Evolutionary conservation across 1,284 basidiomycete genomes (phyloP), one percentile per base, ranked within the genome.

Genomic region (Pholiota adiposa): DNA sequence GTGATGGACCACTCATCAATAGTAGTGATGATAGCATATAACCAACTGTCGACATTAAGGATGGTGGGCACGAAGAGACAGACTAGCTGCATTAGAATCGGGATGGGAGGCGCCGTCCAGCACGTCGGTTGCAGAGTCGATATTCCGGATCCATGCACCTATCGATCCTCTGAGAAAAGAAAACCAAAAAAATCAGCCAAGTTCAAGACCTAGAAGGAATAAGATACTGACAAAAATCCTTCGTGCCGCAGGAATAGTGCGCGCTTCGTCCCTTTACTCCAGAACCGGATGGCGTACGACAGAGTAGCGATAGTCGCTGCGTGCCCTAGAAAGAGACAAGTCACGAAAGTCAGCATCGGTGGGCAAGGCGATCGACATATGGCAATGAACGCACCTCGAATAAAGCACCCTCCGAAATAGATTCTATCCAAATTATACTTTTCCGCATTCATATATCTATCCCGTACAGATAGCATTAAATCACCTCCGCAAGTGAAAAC

Each of bases 401-500:
- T 99, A 77, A 99, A 99, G 77, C 94, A 98, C 2, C 97, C 97
- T 14, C 97, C 96, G 82, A 99, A 99, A 80, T 98, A 99, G 67
- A 99, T 98, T 69, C 94, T 88, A 70, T 98, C 94, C 59, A 99
- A 77, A 63, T 94, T 92, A 75, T 98, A 98, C 82, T 99, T 98
- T 75, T 99, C 97, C 51, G 97, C 97, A 72, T 99, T 99, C 97
- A 99, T 98, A 77, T 97, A 98, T 60, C 95, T 97, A 74, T 40
- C 49, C 33, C 38, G 58, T 52, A 56, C 43, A 31, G 23, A 18
- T 59, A 56, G 44, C 43, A 25, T 25, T 27, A 44, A 2, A n/a
- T 18, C 29, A 48, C 44, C 41, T 9, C 25, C 44, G 27, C 23
- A 48, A 38, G 27, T 11, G 36, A 11, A 38, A 12, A 40, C 3